Evolutionary conservation across 139 green algal species (phyloP).

Genomic region (Micractinium conductrix): DNA sequence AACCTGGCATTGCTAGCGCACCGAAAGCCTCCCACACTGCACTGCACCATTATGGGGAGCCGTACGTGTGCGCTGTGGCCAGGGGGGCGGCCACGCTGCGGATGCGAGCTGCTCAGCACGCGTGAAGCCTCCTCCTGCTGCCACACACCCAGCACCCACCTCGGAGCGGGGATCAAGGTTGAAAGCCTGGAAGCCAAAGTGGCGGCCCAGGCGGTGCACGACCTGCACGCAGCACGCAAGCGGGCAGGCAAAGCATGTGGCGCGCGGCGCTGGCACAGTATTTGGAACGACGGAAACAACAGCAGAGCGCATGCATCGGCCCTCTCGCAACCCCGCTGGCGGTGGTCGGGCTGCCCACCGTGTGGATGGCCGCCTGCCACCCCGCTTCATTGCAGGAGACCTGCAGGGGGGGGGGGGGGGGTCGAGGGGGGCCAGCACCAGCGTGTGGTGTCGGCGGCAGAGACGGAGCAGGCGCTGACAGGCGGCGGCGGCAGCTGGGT

Average conservation of each 20-base stretch:
- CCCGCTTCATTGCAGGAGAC: constrained; percentile 45
- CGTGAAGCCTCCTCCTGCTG: too few species aligned
- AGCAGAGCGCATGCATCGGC: background rate
- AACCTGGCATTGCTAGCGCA: too few species aligned
- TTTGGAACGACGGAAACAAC: too few species aligned
- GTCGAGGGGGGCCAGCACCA: background rate
- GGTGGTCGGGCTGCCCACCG: constrained; percentile 3
- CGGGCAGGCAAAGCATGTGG: too few species aligned
- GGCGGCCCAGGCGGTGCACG: constrained; percentile 63
- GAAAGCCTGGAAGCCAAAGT: constrained; percentile 84
- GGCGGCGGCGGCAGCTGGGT: too few species aligned
- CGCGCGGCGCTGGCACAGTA: too few species aligned
- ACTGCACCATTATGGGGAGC: too few species aligned
- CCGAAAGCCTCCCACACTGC: too few species aligned
- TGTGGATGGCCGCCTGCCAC: constrained; percentile 52
- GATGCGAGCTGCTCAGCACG: too few species aligned
- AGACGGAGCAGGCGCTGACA: background rate
- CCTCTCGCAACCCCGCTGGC: background rate
- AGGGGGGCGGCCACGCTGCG: too few species aligned
- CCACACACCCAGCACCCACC: too few species aligned
- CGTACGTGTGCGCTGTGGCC: too few species aligned
- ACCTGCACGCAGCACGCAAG: constrained; percentile 44
- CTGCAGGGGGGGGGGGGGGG: background rate
- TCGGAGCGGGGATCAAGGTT: constrained; percentile 67
- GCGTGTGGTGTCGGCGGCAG: background rate